Evolutionary conservation across 495 filamentous ascomycete species (phyloP).

Genomic region (Lindgomyces ingoldianus): DNA sequence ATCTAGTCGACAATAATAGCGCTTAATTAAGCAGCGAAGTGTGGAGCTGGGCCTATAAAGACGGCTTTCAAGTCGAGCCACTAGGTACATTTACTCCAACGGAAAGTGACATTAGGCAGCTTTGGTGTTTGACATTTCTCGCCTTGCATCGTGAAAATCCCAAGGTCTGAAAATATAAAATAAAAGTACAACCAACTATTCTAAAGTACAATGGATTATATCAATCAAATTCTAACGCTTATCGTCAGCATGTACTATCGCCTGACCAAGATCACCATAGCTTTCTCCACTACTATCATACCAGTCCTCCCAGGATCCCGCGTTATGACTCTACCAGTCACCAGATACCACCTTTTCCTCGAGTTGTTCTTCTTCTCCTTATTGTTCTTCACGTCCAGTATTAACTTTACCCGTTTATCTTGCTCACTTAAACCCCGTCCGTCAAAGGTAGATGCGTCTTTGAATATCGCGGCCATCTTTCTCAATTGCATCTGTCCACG

Average conservation of each 20-base stretch:
- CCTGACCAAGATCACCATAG: constrained; percentile 18
- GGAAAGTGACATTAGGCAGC: constrained; percentile 52
- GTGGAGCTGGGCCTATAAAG: constrained; percentile 62
- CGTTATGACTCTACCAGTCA: constrained; percentile 3
- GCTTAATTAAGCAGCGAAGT: constrained; percentile 59
- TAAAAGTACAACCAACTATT: not conserved
- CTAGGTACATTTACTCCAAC: constrained; percentile 53
- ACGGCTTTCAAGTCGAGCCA: constrained; percentile 54
- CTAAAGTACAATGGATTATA: not conserved
- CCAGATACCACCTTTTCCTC: constrained; percentile 20
- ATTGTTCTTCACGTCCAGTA: constrained; percentile 21
- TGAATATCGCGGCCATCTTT: constrained; percentile 24
- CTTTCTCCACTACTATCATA: constrained; percentile 26
- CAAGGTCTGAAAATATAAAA: not conserved
- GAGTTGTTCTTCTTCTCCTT: constrained; percentile 17
- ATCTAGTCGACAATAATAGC: constrained; percentile 57
- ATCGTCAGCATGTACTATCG: not conserved
- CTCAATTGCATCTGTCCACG: constrained; percentile 25
- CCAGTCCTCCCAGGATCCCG: constrained; percentile 23
- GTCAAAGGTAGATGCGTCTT: constrained; percentile 15
- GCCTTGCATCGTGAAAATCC: constrained; percentile 48
- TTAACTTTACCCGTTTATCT: constrained; percentile 11
- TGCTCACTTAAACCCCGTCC: not conserved
- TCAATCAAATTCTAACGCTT: too few relatives aligned
- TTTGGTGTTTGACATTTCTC: constrained; percentile 61